Conservation (phyloP, 2,329 filamentous ascomycete species). For the Penicillium decumbens region DNA sequence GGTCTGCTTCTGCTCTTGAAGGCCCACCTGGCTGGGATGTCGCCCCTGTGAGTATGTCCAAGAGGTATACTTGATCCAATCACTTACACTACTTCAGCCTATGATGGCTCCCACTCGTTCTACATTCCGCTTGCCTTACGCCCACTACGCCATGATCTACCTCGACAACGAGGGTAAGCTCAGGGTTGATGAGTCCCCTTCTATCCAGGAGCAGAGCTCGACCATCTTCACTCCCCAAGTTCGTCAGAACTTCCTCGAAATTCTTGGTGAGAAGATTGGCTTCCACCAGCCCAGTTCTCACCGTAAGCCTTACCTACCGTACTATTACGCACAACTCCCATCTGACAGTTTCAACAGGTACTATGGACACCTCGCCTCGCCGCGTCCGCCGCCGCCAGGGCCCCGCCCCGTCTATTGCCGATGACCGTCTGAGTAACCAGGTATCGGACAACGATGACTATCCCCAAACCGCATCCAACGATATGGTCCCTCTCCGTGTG, state of each 20-base stretch:
- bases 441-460: slow-evolving; percentile 26
- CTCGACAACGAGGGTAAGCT: slow-evolving; percentile 33
- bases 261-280: slow-evolving; percentile 29
- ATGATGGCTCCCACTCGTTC: slow-evolving; percentile 26
- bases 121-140: slow-evolving; percentile 27
- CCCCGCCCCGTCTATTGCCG: slow-evolving; percentile 11
- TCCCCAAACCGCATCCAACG: slow-evolving; percentile 16
- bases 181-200: slow-evolving; percentile 32
- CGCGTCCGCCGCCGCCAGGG: slow-evolving; percentile 31
- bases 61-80: background rate
- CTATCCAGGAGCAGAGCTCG: slow-evolving; percentile 28
- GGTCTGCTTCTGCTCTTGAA: slow-evolving; percentile 29
- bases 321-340: background rate
- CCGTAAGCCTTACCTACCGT: slow-evolving; percentile 22
- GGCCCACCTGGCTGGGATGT: slow-evolving; percentile 29
- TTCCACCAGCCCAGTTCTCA: slow-evolving; percentile 26
- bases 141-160: slow-evolving; percentile 37
- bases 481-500: slow-evolving; percentile 34
- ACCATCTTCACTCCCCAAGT: slow-evolving; percentile 35
- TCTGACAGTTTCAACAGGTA: slow-evolving; percentile 4
- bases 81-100: slow-evolving; percentile 15
- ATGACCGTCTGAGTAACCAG: slow-evolving; percentile 18
- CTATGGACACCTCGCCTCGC: slow-evolving; percentile 21
- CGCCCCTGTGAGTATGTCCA: slow-evolving; percentile 23
- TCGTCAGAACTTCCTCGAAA: slow-evolving; percentile 35